Percentiles rank a stretch among this genome's conserved stretches.
Conservation (phyloP, 1,139 yeast genomes). For the Saccharomyces hybrid region DNA sequence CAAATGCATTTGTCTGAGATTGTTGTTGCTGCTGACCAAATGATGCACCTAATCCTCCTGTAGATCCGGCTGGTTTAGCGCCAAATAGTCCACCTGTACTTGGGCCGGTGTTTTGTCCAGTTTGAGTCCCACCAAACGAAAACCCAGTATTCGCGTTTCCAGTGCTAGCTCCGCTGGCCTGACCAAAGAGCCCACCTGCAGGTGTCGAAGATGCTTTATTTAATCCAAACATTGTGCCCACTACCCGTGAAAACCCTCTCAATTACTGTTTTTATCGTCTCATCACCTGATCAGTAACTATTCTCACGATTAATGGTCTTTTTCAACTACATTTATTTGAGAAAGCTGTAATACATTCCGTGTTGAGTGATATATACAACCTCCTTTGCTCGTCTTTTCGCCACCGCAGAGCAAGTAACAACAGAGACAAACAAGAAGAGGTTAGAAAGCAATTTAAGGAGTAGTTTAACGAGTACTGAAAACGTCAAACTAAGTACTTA, state of each 20-base stretch:
- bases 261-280: background rate
- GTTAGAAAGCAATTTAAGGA: background rate
- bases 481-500: background rate
- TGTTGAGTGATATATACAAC: background rate
- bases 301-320: background rate
- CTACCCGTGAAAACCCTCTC: background rate
- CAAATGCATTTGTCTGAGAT: background rate
- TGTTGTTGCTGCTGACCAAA: conserved; percentile 7
- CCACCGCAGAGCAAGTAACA: background rate
- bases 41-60: conserved; percentile 20
- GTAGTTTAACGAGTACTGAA: background rate
- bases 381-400: background rate
- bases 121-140: conserved; percentile 26
- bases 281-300: background rate
- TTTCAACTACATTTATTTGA: background rate
- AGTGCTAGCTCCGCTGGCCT: conserved; percentile 8
- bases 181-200: conserved; percentile 38
- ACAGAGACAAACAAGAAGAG: background rate
- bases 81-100: conserved; percentile 7
- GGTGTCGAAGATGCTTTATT: conserved; percentile 4
- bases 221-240: background rate
- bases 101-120: conserved; percentile 6
- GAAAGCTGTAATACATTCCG: background rate
- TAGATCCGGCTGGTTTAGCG: conserved; percentile 3
- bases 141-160: conserved; percentile 22